Percentiles rank a stretch among this genome's conserved stretches.
phyloP scores from a whole-genome alignment of 2,329 filamentous ascomycete genomes.

The Claviceps arundinis region DNA sequence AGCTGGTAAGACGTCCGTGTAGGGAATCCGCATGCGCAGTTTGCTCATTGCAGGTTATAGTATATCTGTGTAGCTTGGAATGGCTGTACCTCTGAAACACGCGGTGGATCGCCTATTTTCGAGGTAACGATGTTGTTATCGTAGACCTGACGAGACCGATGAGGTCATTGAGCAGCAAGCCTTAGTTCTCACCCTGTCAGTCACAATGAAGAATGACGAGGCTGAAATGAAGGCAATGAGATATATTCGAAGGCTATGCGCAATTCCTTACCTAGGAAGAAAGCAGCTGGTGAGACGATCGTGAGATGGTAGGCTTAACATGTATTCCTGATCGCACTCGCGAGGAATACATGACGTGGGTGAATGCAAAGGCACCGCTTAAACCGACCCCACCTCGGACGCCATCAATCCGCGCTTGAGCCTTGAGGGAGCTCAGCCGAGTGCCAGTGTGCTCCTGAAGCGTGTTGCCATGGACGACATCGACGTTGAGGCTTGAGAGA shows the following conservation, averaged over 20 bases:
- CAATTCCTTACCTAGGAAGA: background rate
- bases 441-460: background rate
- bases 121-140: background rate
- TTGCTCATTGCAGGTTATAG: slow-evolving; percentile 39
- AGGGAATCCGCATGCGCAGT: slow-evolving; percentile 77
- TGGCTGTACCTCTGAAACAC: background rate
- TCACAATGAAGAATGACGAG: background rate
- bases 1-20: slow-evolving; percentile 67
- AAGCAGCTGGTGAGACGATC: background rate
- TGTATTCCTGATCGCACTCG: background rate
- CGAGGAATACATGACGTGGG: background rate
- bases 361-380: background rate
- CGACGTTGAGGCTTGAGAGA: too few relatives aligned
- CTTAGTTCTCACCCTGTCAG: too few relatives aligned
- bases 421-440: too few relatives aligned
- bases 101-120: background rate
- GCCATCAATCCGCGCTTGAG: background rate
- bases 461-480: too few relatives aligned
- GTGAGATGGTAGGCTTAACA: too few relatives aligned
- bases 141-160: background rate
- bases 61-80: background rate
- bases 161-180: background rate
- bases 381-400: background rate
- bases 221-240: background rate
- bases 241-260: too few relatives aligned